These are phyloP conservation scores for Ustilago crameri DNA, from an alignment of 1,284 basidiomycete genomes.

Conservation along the genomic window DNA sequence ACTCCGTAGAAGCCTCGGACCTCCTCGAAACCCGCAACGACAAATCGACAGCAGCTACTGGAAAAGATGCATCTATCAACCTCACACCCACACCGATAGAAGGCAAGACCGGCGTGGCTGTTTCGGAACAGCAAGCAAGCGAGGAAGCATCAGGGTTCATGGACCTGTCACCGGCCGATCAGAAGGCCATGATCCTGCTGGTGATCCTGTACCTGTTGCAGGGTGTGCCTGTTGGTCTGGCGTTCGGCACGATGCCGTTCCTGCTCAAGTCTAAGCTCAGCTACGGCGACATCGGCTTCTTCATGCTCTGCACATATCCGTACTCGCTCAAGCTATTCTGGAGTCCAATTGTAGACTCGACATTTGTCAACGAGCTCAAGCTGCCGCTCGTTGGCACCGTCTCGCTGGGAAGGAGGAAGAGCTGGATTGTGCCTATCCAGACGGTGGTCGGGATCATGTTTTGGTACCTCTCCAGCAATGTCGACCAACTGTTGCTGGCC, in stretches of 20 bases:
- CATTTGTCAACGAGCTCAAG: constrained; percentile 76
- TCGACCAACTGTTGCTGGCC: constrained; percentile 82
- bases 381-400: constrained; percentile 44
- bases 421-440: constrained; percentile 99
- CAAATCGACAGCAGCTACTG: neutral
- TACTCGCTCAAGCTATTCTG: constrained; percentile 97
- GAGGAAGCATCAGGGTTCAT: constrained; percentile 47
- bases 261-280: constrained; percentile 92
- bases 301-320: constrained; percentile 93
- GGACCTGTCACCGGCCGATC: constrained; percentile 45
- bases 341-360: constrained; percentile 96
- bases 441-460: constrained; percentile 86
- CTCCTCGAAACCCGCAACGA: constrained; percentile 27
- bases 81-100: constrained; percentile 19
- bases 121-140: constrained; percentile 19
- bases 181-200: constrained; percentile 80
- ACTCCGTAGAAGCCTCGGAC: constrained; percentile 30
- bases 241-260: constrained; percentile 90
- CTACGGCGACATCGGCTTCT: constrained; percentile 94
- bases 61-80: constrained; percentile 7
- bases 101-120: constrained; percentile 18
- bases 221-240: constrained; percentile 86
- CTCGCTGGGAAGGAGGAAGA: constrained; percentile 85
- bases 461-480: constrained; percentile 84
- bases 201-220: constrained; percentile 92